These are phyloP conservation scores for Coffea humblotiana DNA, from an alignment of 305 asterid genomes.

Conservation along the genomic window DNA sequence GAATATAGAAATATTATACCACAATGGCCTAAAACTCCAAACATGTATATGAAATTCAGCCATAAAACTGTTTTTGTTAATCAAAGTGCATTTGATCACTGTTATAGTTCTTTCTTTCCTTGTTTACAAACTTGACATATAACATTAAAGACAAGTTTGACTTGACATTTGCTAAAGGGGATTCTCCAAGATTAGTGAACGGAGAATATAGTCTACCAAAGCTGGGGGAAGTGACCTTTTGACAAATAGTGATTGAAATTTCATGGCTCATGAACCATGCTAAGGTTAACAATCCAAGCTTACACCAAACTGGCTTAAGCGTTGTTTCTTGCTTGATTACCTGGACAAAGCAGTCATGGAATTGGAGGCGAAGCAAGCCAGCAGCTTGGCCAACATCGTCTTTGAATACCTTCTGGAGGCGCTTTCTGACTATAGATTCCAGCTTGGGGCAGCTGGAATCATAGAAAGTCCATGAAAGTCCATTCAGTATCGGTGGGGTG, in stretches of 20 bases:
- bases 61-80: not conserved
- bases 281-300: not conserved
- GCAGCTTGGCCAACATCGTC: slow-evolving; percentile 64
- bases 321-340: slow-evolving; percentile 10
- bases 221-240: not conserved
- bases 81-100: not conserved
- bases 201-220: not conserved
- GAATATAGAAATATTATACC: not conserved
- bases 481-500: slow-evolving; percentile 28
- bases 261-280: not conserved
- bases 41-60: too few relatives aligned
- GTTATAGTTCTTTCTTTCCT: too few relatives aligned
- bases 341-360: slow-evolving; percentile 41
- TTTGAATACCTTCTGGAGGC: slow-evolving; percentile 39
- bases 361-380: slow-evolving; percentile 13
- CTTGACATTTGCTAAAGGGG: not conserved
- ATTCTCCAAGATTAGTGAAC: not conserved
- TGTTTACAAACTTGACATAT: too few relatives aligned
- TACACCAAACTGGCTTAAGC: too few relatives aligned
- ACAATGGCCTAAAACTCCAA: too few relatives aligned
- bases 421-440: slow-evolving; percentile 42
- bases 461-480: slow-evolving; percentile 51
- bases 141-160: not conserved
- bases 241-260: too few relatives aligned
- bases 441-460: slow-evolving; percentile 49